Conservation (phyloP, 208 protist genomes). For the Trypanosoma lewisi region DNA sequence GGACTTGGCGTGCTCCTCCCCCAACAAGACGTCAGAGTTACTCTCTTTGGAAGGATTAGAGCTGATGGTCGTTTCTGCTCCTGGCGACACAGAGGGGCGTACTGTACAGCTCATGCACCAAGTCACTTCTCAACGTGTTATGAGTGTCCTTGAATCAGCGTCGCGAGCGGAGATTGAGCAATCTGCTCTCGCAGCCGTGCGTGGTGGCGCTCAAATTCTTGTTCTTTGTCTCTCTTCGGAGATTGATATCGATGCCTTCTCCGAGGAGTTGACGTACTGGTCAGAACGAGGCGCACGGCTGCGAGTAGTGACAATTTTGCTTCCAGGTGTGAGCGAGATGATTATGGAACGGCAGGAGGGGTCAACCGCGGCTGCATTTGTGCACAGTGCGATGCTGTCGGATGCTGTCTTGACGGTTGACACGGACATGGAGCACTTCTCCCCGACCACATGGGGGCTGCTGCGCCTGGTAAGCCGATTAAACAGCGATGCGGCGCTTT, state of each 20-base stretch:
- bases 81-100: slow-evolving; percentile 20
- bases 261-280: slow-evolving; percentile 42
- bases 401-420: slow-evolving; percentile 41
- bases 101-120: slow-evolving; percentile 22
- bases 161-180: slow-evolving; percentile 7
- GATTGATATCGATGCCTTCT: slow-evolving; percentile 32
- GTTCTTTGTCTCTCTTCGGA: slow-evolving; percentile 8
- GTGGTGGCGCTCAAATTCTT: not conserved
- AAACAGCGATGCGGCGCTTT: slow-evolving; percentile 34
- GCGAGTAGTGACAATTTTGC: slow-evolving; percentile 41
- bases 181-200: not conserved
- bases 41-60: slow-evolving; percentile 35
- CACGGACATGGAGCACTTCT: slow-evolving; percentile 23
- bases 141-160: slow-evolving; percentile 24
- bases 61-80: slow-evolving; percentile 41
- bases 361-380: slow-evolving; percentile 14
- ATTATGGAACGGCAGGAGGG: slow-evolving; percentile 14
- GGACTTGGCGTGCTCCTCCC: not conserved
- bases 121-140: slow-evolving; percentile 11
- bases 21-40: not conserved
- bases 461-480: slow-evolving; percentile 29
- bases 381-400: slow-evolving; percentile 34
- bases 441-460: slow-evolving; percentile 20
- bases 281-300: slow-evolving; percentile 32
- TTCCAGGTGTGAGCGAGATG: slow-evolving; percentile 15